Evolutionary conservation across 345 rosid species (phyloP).

Genomic region (Corchorus capsularis): DNA sequence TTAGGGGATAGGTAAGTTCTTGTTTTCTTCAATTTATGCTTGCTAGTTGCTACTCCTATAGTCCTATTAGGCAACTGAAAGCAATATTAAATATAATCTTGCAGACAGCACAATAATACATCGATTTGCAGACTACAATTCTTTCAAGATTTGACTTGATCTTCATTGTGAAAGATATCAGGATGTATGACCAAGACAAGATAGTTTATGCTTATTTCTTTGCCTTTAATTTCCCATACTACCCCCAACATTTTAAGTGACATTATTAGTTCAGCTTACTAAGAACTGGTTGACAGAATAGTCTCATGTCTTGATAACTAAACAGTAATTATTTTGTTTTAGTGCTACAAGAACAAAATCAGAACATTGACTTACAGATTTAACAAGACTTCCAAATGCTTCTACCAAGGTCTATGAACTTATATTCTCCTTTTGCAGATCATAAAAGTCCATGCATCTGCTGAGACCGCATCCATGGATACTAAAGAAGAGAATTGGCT

Average conservation of each 20-base stretch:
- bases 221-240: neutral
- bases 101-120: conserved; percentile 92
- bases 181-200: conserved; percentile 87
- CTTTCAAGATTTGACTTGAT: conserved; percentile 96
- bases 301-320: neutral
- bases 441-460: conserved; percentile 95
- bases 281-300: neutral
- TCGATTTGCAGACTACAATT: conserved; percentile 95
- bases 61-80: conserved; percentile 21
- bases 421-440: conserved; percentile 45
- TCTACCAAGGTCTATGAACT: conserved; percentile 8
- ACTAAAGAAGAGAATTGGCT: conserved; percentile 92
- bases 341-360: neutral
- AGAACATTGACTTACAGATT: neutral
- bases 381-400: no score
- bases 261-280: neutral
- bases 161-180: conserved; percentile 88
- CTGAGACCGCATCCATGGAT: conserved; percentile 57
- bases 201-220: conserved; percentile 34
- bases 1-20: no score
- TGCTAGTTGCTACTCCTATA: no score
- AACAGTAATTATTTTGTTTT: neutral
- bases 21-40: no score
- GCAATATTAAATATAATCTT: conserved; percentile 20
- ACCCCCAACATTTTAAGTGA: no score